These are phyloP conservation scores for Nepenthes alata DNA, from an alignment of 179 eudicot genomes.

Conservation along the genomic window DNA sequence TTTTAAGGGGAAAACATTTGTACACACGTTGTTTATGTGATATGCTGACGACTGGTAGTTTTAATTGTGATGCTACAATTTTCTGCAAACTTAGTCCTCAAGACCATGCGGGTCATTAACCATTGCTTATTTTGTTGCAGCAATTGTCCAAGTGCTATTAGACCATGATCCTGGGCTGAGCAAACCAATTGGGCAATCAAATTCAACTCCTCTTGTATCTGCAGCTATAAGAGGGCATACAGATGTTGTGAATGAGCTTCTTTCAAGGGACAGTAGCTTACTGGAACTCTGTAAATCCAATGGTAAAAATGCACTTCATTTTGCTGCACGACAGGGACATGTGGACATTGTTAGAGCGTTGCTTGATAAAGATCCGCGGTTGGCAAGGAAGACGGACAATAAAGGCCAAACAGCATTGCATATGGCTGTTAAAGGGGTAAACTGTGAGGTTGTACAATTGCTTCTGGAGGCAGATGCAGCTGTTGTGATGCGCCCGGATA, in stretches of 20 bases:
- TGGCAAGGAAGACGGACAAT: slow-evolving; percentile 60
- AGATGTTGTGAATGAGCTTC: slow-evolving; percentile 40
- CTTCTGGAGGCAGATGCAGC: slow-evolving; percentile 68
- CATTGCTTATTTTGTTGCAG: slow-evolving; percentile 22
- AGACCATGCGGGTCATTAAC: slow-evolving; percentile 4
- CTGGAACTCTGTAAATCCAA: slow-evolving; percentile 40
- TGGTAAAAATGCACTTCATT: slow-evolving; percentile 61
- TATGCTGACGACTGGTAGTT: no score
- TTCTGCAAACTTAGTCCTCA: not conserved
- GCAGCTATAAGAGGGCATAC: slow-evolving; percentile 62
- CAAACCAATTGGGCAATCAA: slow-evolving; percentile 43
- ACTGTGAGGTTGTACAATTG: slow-evolving; percentile 51
- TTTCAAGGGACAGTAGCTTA: slow-evolving; percentile 39
- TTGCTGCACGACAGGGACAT: slow-evolving; percentile 63
- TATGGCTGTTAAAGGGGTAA: slow-evolving; percentile 88
- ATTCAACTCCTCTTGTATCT: slow-evolving; percentile 57
- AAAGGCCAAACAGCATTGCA: slow-evolving; percentile 92
- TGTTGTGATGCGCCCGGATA: slow-evolving; percentile 67
- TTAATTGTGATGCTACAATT: not conserved
- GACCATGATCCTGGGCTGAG: slow-evolving; percentile 47
- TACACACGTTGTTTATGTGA: no score
- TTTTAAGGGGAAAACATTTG: no score
- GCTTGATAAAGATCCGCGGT: slow-evolving; percentile 38
- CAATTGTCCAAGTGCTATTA: slow-evolving; percentile 44
- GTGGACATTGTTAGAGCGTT: slow-evolving; percentile 44